phyloP scores from a whole-genome alignment of 2,329 filamentous ascomycete genomes.

The Bimuria novae-zelandiae region DNA sequence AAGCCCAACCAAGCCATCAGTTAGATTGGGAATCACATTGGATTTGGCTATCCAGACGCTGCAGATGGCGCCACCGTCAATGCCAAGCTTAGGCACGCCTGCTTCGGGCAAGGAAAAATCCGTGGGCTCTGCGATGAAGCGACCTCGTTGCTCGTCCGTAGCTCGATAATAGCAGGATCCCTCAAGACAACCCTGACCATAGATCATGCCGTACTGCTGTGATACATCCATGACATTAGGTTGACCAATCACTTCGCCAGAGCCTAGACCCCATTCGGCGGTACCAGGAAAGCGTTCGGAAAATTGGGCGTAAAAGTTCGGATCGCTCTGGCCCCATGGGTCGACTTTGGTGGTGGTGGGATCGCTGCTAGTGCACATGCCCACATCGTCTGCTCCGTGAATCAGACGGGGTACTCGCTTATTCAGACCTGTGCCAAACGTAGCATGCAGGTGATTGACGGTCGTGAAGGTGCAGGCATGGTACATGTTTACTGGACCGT shows the following conservation, averaged over 20 bases:
- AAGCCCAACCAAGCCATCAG: constrained; percentile 79
- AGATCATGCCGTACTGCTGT: constrained; percentile 79
- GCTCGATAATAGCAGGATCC: constrained; percentile 80
- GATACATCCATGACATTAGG: constrained; percentile 93
- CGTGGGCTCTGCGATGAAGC: constrained; percentile 69
- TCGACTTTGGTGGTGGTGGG: constrained; percentile 76
- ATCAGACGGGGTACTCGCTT: constrained; percentile 80
- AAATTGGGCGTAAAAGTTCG: constrained; percentile 75
- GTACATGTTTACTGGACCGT: constrained; percentile 79
- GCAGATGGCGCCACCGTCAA: constrained; percentile 71
- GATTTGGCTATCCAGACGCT: constrained; percentile 92
- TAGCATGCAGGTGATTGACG: constrained; percentile 78
- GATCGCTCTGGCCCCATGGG: constrained; percentile 79
- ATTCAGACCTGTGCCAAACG: constrained; percentile 67
- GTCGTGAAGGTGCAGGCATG: constrained; percentile 80
- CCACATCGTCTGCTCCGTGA: constrained; percentile 80
- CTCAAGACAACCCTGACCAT: constrained; percentile 84
- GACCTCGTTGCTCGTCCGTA: constrained; percentile 73
- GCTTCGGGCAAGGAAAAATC: constrained; percentile 65
- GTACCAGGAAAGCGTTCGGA: constrained; percentile 76
- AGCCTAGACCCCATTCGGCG: constrained; percentile 75
- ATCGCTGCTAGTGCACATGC: constrained; percentile 80
- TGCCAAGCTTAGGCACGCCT: constrained; percentile 77
- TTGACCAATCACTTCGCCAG: constrained; percentile 73
- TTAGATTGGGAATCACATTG: constrained; percentile 69